Conservation (phyloP, 257 asterid genomes). For the Ligustrum vulgare region DNA sequence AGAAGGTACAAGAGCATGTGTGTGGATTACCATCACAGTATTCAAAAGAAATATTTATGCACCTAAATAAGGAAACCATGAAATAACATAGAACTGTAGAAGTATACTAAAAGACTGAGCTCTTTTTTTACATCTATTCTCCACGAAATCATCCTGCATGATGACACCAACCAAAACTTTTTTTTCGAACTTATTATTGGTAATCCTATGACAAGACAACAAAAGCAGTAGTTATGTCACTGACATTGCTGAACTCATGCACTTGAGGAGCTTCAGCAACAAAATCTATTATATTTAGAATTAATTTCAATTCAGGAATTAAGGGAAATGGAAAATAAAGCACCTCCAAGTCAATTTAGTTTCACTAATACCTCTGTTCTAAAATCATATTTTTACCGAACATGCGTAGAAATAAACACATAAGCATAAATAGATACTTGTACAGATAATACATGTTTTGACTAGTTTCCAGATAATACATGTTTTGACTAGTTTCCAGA, state of each 20-base stretch:
- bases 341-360: not conserved
- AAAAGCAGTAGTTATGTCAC: not conserved
- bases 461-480: not conserved
- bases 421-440: not conserved
- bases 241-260: not conserved
- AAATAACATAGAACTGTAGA: not conserved
- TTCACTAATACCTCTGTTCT: not conserved
- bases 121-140: not conserved
- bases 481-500: not conserved
- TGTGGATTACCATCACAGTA: not conserved
- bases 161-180: not conserved
- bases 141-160: not conserved
- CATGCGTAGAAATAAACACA: not conserved
- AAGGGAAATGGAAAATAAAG: not conserved
- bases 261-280: slow-evolving; percentile 2
- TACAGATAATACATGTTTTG: not conserved
- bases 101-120: not conserved
- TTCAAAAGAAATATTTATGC: not conserved
- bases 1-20: not conserved
- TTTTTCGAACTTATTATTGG: not conserved
- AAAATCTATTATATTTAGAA: not conserved
- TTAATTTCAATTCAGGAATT: slow-evolving; percentile 4
- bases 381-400: not conserved
- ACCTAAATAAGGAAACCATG: not conserved
- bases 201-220: not conserved